A percentile compares a stretch with the other conserved stretches of the same genome.
Conservation (phyloP, 768 basidiomycete genomes). For the Holtermanniella nyarrowii region DNA sequence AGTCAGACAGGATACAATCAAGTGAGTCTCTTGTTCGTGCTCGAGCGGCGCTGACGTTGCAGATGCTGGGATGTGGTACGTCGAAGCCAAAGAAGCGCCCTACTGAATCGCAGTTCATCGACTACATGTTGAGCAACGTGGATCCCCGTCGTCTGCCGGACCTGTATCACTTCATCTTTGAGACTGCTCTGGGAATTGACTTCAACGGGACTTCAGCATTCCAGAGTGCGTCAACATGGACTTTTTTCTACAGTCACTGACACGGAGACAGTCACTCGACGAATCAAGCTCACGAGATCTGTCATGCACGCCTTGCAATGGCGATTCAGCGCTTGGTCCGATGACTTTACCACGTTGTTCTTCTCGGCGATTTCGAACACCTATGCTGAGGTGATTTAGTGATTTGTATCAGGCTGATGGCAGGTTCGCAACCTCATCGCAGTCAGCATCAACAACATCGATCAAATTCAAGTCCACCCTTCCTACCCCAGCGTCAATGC, state of each 20-base stretch:
- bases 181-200: constrained; percentile 56
- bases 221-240: constrained; percentile 50
- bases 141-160: constrained; percentile 70
- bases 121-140: constrained; percentile 63
- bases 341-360: constrained; percentile 58
- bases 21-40: constrained; percentile 17
- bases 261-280: constrained; percentile 57
- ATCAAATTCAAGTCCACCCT: constrained; percentile 60
- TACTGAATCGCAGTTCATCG: constrained; percentile 18
- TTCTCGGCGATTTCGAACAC: constrained; percentile 68
- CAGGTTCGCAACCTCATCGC: constrained; percentile 65
- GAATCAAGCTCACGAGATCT: constrained; percentile 56
- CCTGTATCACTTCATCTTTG: constrained; percentile 64
- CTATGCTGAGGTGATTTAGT: constrained; percentile 62
- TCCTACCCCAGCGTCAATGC: constrained; percentile 51
- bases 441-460: constrained; percentile 57
- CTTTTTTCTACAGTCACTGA: not conserved
- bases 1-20: constrained; percentile 70
- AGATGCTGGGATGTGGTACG: constrained; percentile 30
- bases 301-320: constrained; percentile 58
- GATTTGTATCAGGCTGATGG: constrained; percentile 20
- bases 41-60: not conserved
- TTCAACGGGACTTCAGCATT: constrained; percentile 80
- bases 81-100: not conserved
- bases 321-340: constrained; percentile 58